phyloP scores from a whole-genome alignment of 1,284 basidiomycete species.

The Moesziomyces globuligerus region DNA sequence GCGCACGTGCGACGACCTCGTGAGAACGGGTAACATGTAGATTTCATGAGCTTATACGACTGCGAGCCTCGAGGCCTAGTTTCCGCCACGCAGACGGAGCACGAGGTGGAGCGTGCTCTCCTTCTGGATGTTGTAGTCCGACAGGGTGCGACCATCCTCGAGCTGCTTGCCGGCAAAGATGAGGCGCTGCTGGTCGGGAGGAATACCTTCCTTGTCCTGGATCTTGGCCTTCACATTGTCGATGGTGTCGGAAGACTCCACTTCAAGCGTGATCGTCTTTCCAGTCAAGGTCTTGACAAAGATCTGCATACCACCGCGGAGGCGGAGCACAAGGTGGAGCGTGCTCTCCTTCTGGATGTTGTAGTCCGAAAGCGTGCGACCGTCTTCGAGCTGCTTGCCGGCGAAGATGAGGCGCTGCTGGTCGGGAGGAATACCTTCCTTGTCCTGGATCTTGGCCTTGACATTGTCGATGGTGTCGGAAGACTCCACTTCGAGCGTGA shows the following conservation, averaged over 20 bases:
- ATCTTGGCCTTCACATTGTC: slow-evolving; percentile 75
- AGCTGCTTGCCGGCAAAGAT: slow-evolving; percentile 70
- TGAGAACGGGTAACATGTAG: no score
- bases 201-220: slow-evolving; percentile 67
- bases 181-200: slow-evolving; percentile 70
- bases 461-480: slow-evolving; percentile 75
- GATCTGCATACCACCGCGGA: slow-evolving; percentile 74
- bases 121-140: slow-evolving; percentile 69
- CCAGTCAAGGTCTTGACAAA: slow-evolving; percentile 81
- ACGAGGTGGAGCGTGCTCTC: slow-evolving; percentile 64
- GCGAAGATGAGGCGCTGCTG: slow-evolving; percentile 66
- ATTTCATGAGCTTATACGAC: no score
- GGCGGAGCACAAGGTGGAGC: slow-evolving; percentile 91
- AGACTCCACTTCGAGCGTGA: slow-evolving; percentile 68
- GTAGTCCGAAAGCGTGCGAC: slow-evolving; percentile 67
- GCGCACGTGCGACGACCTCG: no score
- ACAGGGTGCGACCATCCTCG: slow-evolving; percentile 69
- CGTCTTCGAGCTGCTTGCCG: slow-evolving; percentile 66
- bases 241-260: slow-evolving; percentile 89
- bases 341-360: slow-evolving; percentile 99
- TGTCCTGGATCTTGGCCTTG: slow-evolving; percentile 70
- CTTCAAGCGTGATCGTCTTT: slow-evolving; percentile 94
- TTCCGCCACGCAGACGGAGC: slow-evolving; percentile 63
- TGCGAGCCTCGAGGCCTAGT: slow-evolving; percentile 13
- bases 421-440: slow-evolving; percentile 66